Conservation (phyloP, 148 eudicot genomes). For the Beta vulgaris region DNA sequence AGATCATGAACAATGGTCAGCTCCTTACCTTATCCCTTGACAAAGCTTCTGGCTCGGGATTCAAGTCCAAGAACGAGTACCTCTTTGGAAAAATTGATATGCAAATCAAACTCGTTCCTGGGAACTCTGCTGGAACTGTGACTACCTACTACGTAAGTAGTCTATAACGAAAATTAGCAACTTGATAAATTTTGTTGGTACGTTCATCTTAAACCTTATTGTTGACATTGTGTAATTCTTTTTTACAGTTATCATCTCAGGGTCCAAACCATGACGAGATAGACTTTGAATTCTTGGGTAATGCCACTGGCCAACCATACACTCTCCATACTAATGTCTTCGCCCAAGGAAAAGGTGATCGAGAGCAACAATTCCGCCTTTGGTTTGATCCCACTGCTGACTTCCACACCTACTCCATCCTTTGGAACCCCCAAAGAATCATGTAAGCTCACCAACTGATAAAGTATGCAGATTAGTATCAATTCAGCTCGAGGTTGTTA, state of each 20-base stretch:
- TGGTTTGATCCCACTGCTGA: constrained; percentile 36
- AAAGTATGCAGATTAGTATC: too few relatives aligned
- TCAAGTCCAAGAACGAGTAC: constrained; percentile 28
- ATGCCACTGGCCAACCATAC: constrained; percentile 32
- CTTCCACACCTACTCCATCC: constrained; percentile 38
- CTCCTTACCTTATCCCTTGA: constrained; percentile 30
- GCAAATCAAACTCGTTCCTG: constrained; percentile 34
- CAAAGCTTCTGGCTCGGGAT: constrained; percentile 33
- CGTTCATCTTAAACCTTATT: too few relatives aligned
- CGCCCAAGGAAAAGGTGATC: constrained; percentile 30
- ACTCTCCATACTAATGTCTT: constrained; percentile 35
- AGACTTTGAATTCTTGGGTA: constrained; percentile 33
- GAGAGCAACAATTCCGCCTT: constrained; percentile 37
- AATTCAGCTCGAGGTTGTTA: too few relatives aligned
- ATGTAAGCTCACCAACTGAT: constrained; percentile 17
- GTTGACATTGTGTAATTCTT: background rate
- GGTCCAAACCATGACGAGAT: constrained; percentile 34
- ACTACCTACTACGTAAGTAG: constrained; percentile 32
- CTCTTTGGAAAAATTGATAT: constrained; percentile 33
- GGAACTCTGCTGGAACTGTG: constrained; percentile 38
- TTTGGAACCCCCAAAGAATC: constrained; percentile 37
- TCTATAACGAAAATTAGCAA: too few relatives aligned
- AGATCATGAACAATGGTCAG: constrained; percentile 26
- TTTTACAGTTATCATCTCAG: constrained; percentile 32
- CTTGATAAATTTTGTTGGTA: too few relatives aligned